Evolutionary conservation across 768 basidiomycete species (phyloP), one percentile per base, ranked within the genome.

Genomic region (Boletus rubropictus): DNA sequence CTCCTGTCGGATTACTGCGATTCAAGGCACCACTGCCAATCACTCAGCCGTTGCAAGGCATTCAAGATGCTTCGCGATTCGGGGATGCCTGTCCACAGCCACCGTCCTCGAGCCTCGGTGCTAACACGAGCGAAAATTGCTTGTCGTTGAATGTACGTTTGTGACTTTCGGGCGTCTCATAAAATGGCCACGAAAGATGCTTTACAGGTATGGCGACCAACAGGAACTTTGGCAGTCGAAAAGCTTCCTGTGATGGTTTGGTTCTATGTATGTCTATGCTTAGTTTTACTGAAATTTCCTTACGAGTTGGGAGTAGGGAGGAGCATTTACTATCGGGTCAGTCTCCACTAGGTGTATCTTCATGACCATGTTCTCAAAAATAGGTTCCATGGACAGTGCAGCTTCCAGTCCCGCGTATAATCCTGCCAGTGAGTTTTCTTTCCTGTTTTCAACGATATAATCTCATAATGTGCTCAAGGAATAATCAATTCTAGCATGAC

Each of bases 41-140:
- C 46, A 62, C 63, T 15, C 54, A 52, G 24, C 50, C 60, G 1
- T 62, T 65, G 0, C 54, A 44, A 10, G 65, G 48, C 0, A 48
- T 78, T 2, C 61, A 68, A 29, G 58, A 75, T 47, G 77, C 81
- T 11, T 70, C 72, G 11, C 43, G 56, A 7, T 82, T 81, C 48
- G 78, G 79, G 0, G 69, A 77, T 49, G 78, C 77, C 2, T 83
- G 80, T 56, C 78, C 77, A 18, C 81, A 80, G 48, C 69, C 70
- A 9, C 58, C 68, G 9, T 55, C 50, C 8, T 28, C 52, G 3
- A 55, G 40, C 21, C 58, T 77, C 0, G 74, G 73, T 14, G 78
- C 75, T 11, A 66, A 71, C 3, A 64, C 73, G 8, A 66, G 65
- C 7, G 80, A 82, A 57, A 74, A 80, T 46, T 82, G 81, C 49